Evolutionary conservation across 2,329 filamentous ascomycete species (phyloP).

Genomic region (Arthroderma uncinatum): DNA sequence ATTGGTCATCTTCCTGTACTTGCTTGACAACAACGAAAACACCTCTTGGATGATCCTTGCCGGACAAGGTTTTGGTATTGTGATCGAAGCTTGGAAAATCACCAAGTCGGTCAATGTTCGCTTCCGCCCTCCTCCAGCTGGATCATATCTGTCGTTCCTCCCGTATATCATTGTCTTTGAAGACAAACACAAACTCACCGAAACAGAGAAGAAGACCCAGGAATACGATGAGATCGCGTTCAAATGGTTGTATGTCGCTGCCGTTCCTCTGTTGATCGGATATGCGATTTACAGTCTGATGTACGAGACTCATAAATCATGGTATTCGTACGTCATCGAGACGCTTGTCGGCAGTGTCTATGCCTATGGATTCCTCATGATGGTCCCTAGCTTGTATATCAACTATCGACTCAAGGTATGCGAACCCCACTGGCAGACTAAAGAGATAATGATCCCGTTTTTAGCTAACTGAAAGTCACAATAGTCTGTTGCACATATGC

Average conservation of each 20-base stretch:
- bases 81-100: constrained; percentile 82
- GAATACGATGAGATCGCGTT: constrained; percentile 98
- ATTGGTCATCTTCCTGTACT: constrained; percentile 84
- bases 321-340: constrained; percentile 93
- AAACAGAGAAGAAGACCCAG: constrained; percentile 95
- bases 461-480: constrained; percentile 6
- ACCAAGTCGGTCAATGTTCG: constrained; percentile 90
- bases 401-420: constrained; percentile 86
- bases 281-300: constrained; percentile 86
- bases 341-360: constrained; percentile 94
- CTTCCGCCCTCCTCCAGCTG: constrained; percentile 55
- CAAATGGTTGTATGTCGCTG: constrained; percentile 87
- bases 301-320: constrained; percentile 93
- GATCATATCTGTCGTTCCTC: constrained; percentile 59
- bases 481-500: constrained; percentile 81
- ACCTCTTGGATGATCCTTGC: constrained; percentile 99
- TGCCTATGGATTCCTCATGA: constrained; percentile 97
- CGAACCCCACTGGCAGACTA: not conserved
- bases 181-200: constrained; percentile 90
- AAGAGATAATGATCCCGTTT: not conserved
- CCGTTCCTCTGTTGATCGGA: constrained; percentile 75
- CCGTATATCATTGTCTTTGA: constrained; percentile 79
- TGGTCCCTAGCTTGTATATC: constrained; percentile 95
- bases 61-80: constrained; percentile 74
- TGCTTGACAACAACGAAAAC: constrained; percentile 93